These are phyloP conservation scores for Penicillium pancosmium DNA, from an alignment of 495 filamentous ascomycete genomes.

Conservation along the genomic window DNA sequence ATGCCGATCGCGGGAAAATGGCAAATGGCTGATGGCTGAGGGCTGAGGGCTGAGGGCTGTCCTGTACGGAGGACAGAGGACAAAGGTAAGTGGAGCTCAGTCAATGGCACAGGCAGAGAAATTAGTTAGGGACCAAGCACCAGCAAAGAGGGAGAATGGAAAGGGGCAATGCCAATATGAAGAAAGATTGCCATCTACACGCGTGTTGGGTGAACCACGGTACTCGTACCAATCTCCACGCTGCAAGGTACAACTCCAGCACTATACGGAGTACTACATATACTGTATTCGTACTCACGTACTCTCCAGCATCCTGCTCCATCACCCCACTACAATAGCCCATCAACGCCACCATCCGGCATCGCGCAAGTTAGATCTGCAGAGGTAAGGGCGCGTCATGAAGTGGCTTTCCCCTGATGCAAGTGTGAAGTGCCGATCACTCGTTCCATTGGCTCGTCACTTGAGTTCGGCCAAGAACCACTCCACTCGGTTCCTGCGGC, in stretches of 20 bases:
- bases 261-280: too few relatives aligned
- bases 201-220: conserved; percentile 18
- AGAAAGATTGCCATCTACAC: conserved; percentile 18
- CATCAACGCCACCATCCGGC: neutral
- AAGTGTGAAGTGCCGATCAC: conserved; percentile 6
- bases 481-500: neutral
- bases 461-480: neutral
- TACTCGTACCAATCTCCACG: conserved; percentile 17
- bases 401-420: conserved; percentile 3
- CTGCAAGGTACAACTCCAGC: conserved; percentile 27
- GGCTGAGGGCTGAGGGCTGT: conserved; percentile 5
- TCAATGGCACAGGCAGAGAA: neutral
- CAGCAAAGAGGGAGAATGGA: neutral
- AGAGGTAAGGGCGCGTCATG: neutral
- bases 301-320: neutral
- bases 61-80: too few relatives aligned
- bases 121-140: neutral
- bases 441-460: neutral
- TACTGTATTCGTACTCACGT: too few relatives aligned
- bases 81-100: conserved; percentile 3
- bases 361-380: neutral
- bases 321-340: neutral
- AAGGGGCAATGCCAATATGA: neutral
- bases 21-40: conserved; percentile 14
- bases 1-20: conserved; percentile 23